phyloP scores from a whole-genome alignment of 306 rosid genomes.

The Pterocarpus santalinus region DNA sequence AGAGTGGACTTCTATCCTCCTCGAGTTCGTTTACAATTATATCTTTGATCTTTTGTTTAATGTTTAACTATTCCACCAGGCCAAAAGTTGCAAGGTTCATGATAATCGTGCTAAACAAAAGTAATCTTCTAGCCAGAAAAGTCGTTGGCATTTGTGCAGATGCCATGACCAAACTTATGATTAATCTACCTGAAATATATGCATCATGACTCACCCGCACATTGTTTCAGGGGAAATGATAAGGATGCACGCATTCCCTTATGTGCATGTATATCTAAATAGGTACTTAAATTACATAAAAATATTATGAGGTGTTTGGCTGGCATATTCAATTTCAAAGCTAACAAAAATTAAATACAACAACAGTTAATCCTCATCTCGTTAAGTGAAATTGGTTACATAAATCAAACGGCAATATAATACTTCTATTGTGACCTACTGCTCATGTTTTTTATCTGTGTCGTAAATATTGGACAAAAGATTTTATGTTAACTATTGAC shows the following conservation, averaged over 20 bases:
- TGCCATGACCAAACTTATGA: background rate
- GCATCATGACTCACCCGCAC: constrained; percentile 35
- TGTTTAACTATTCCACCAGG: background rate
- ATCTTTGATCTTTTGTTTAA: background rate
- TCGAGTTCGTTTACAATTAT: background rate
- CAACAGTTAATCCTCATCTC: no score
- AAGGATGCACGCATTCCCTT: background rate
- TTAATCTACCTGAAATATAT: constrained; percentile 10
- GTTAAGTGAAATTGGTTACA: no score
- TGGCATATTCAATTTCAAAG: background rate
- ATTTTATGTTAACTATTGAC: no score
- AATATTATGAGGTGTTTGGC: constrained; percentile 8
- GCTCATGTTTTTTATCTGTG: no score
- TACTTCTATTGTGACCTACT: no score
- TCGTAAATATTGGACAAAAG: no score
- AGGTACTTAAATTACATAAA: no score
- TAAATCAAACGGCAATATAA: no score
- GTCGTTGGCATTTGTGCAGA: background rate
- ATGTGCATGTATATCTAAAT: background rate
- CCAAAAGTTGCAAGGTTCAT: background rate
- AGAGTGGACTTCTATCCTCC: constrained; percentile 5
- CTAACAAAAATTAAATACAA: background rate
- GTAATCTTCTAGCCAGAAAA: background rate
- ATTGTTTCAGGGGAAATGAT: background rate
- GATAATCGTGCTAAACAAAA: background rate